Evolutionary conservation across 2,329 filamentous ascomycete species (phyloP).

Genomic region (Calonectria leucothoes): DNA sequence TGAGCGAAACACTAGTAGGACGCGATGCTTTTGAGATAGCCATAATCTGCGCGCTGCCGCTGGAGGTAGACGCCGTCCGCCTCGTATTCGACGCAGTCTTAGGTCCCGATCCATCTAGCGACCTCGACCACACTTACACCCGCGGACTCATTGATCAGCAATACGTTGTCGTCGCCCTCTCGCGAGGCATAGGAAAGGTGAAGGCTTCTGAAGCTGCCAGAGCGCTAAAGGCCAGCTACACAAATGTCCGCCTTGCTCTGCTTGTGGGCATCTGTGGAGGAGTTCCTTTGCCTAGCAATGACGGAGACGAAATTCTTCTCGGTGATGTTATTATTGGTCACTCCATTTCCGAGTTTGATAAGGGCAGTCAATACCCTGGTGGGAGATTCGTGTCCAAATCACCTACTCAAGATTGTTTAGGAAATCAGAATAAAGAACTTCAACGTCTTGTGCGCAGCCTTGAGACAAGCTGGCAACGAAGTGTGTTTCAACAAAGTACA

Average conservation of each 20-base stretch:
- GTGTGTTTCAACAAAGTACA: background rate
- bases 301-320: slow-evolving; percentile 35
- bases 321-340: slow-evolving; percentile 48
- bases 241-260: slow-evolving; percentile 45
- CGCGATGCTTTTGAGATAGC: slow-evolving; percentile 24
- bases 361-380: too few species aligned
- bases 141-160: slow-evolving; percentile 40
- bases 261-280: slow-evolving; percentile 55
- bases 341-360: slow-evolving; percentile 44
- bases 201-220: slow-evolving; percentile 40
- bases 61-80: background rate
- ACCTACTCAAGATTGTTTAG: slow-evolving; percentile 36
- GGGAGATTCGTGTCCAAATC: too few species aligned
- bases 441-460: slow-evolving; percentile 38
- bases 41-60: slow-evolving; percentile 31
- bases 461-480: slow-evolving; percentile 20
- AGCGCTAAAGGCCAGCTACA: slow-evolving; percentile 47
- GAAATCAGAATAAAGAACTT: slow-evolving; percentile 38
- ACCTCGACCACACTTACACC: slow-evolving; percentile 32
- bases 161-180: slow-evolving; percentile 41
- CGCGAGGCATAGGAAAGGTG: slow-evolving; percentile 42
- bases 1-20: too few species aligned
- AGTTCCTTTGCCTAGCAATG: slow-evolving; percentile 33
- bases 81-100: background rate
- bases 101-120: background rate